Base-by-base conservation (phyloP, 2,329 filamentous ascomycete genomes). In the Pseudopithomyces maydicus region DNA sequence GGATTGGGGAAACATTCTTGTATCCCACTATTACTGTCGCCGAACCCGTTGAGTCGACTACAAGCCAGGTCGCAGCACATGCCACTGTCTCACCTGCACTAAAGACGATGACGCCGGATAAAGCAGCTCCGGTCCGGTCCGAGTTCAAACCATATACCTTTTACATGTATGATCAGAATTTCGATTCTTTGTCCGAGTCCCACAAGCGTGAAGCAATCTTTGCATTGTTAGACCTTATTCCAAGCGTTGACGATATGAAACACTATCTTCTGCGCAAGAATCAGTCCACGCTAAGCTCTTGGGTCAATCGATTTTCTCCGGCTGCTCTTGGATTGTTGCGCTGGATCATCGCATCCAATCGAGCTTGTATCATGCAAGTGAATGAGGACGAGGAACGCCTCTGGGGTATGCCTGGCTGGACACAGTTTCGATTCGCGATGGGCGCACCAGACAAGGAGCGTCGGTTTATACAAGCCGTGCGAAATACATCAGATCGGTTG, bases 331-430 rank as follows among this genome's bases (percentile, higher is more conserved):
- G 86, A 19, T 75, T 96, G 0, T 78, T 97, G 19, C 84, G 90
- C 50, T 97, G 93, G 93, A 90, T 97, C 58, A 85, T 97, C 56
- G 90, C 92, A 0, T 96, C 92, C 0, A 97, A 97, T 67, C 83
- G 91, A 44, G 94, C 93, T 0, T 93, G 89, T 65, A 95, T 97
- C 58, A 82, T 94, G 44, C 88, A 94, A 64, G 88, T 95, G 15
- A 86, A 88, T 52, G 79, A 72, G 52, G 74, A 70, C 32, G 77
- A 79, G 35, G 81, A 88, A 59, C 81, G 80, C 11, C 82, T 95
- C 2, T 79, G 78, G 22, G 88, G 88, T 0, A 86, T 94, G 78
- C 68, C 80, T 0, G 80, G 76, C 2, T 94, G 88, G 82, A 80
- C 91, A 55, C 92, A 97, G 72, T 97, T 97, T 67, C 85, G 91